Evolutionary conservation across 2,329 filamentous ascomycete species (phyloP).

Genomic region (Diaporthe capsici): DNA sequence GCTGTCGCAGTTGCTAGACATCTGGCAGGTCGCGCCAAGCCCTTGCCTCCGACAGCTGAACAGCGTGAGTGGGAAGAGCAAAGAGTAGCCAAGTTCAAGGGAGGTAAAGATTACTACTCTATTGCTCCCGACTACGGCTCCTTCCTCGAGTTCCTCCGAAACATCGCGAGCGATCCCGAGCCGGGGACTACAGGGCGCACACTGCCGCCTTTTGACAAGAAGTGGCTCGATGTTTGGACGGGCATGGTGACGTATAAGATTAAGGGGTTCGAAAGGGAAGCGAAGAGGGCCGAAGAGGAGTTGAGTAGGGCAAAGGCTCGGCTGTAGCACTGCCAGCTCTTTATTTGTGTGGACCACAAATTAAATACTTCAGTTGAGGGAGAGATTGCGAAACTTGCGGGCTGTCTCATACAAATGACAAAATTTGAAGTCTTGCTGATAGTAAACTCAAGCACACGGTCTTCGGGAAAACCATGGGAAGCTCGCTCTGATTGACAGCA

Average conservation of each 20-base stretch:
- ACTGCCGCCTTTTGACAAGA: slow-evolving; percentile 58
- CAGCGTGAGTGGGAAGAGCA: slow-evolving; percentile 49
- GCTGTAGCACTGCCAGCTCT: slow-evolving; percentile 35
- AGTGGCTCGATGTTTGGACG: slow-evolving; percentile 53
- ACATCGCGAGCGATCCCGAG: slow-evolving; percentile 58
- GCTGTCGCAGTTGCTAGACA: slow-evolving; percentile 54
- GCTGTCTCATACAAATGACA: neutral
- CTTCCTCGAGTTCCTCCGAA: slow-evolving; percentile 57
- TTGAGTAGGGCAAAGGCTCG: slow-evolving; percentile 43
- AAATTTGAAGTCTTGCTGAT: neutral
- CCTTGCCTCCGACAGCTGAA: neutral
- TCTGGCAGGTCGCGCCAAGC: slow-evolving; percentile 49
- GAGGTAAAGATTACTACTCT: slow-evolving; percentile 53
- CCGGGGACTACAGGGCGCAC: slow-evolving; percentile 54
- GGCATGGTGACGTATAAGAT: slow-evolving; percentile 50
- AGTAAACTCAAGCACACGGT: no score
- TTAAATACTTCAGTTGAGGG: neutral
- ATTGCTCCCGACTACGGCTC: slow-evolving; percentile 53
- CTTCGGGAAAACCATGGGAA: no score
- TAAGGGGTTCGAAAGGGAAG: slow-evolving; percentile 48
- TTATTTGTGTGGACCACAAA: no score
- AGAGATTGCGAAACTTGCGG: neutral
- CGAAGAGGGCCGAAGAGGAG: slow-evolving; percentile 48
- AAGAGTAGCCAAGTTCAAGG: slow-evolving; percentile 48
- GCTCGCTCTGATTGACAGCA: no score